Conservation (phyloP, 495 filamentous ascomycete species). For the Hypoxylon crocopeplum region DNA sequence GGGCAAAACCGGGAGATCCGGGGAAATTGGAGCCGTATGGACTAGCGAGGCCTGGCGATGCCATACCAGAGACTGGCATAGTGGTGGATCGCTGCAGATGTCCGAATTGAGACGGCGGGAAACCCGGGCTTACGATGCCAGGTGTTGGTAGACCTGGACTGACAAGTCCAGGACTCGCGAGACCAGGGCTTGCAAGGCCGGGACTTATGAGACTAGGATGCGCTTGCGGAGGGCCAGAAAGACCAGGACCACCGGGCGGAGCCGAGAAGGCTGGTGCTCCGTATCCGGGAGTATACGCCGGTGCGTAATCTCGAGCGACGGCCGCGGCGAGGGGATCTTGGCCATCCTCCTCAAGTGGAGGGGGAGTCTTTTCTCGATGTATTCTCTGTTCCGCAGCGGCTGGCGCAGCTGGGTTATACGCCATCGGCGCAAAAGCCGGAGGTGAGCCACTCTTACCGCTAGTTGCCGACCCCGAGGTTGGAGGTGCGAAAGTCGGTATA, state of each 20-base stretch:
- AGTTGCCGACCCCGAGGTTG: slow-evolving; percentile 42
- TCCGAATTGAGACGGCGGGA: slow-evolving; percentile 44
- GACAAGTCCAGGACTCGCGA: slow-evolving; percentile 30
- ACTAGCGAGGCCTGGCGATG: slow-evolving; percentile 42
- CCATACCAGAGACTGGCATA: slow-evolving; percentile 45
- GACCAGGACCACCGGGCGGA: slow-evolving; percentile 44
- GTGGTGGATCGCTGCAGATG: slow-evolving; percentile 50
- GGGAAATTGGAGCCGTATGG: slow-evolving; percentile 52
- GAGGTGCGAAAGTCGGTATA: slow-evolving; percentile 48
- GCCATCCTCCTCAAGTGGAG: slow-evolving; percentile 71
- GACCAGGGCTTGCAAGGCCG: slow-evolving; percentile 19
- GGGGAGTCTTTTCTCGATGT: slow-evolving; percentile 89
- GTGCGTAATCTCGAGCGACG: slow-evolving; percentile 66
- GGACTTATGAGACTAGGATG: slow-evolving; percentile 27
- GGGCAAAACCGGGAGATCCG: slow-evolving; percentile 44
- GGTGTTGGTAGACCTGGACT: slow-evolving; percentile 51
- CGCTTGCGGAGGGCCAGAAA: slow-evolving; percentile 46
- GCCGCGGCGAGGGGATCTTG: slow-evolving; percentile 77
- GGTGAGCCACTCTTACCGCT: slow-evolving; percentile 48
- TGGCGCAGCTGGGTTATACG: slow-evolving; percentile 91
- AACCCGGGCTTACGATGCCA: slow-evolving; percentile 47
- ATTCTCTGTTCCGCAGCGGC: slow-evolving; percentile 82
- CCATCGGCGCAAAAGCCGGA: slow-evolving; percentile 69
- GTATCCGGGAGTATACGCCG: slow-evolving; percentile 55
- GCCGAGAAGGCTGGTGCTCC: slow-evolving; percentile 39